phyloP scores from a whole-genome alignment of 1,284 basidiomycete species.

The Athelia psychrophila region DNA sequence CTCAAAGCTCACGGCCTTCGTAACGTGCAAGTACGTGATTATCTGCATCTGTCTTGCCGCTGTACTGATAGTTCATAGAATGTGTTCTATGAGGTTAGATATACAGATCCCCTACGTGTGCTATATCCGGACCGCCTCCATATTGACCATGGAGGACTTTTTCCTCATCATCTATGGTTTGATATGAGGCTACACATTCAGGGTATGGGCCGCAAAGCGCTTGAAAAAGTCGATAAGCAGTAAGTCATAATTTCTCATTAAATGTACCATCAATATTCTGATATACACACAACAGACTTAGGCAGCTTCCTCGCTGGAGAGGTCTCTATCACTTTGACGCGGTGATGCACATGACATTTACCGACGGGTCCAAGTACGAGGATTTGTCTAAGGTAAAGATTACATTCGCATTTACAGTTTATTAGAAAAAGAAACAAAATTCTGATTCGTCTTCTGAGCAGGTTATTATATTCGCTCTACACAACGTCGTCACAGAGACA shows the following conservation, averaged over 20 bases:
- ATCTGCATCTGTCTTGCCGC: constrained; percentile 1
- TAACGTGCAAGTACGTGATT: constrained; percentile 24
- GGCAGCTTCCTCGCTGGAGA: constrained; percentile 30
- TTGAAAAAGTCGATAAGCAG: too few relatives aligned
- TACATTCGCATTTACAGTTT: neutral
- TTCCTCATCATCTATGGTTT: too few relatives aligned
- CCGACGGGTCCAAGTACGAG: constrained; percentile 34
- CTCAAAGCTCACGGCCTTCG: constrained; percentile 27
- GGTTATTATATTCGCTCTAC: constrained; percentile 25
- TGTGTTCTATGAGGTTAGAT: constrained; percentile 27
- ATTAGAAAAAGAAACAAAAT: neutral
- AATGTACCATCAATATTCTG: neutral
- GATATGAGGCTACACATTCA: too few relatives aligned
- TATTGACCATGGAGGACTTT: constrained; percentile 13
- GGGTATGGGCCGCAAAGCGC: too few relatives aligned
- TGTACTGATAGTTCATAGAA: constrained; percentile 23
- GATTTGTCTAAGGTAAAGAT: constrained; percentile 34
- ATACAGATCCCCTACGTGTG: constrained; percentile 26
- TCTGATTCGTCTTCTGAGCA: too few relatives aligned
- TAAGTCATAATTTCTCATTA: too few relatives aligned
- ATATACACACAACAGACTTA: constrained; percentile 13
- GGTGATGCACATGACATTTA: constrained; percentile 26
- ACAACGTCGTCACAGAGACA: constrained; percentile 19
- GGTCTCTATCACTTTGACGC: constrained; percentile 32
- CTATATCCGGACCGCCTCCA: constrained; percentile 36